Conservation (phyloP, 768 basidiomycete genomes). For the Gautieria morchelliformis region DNA sequence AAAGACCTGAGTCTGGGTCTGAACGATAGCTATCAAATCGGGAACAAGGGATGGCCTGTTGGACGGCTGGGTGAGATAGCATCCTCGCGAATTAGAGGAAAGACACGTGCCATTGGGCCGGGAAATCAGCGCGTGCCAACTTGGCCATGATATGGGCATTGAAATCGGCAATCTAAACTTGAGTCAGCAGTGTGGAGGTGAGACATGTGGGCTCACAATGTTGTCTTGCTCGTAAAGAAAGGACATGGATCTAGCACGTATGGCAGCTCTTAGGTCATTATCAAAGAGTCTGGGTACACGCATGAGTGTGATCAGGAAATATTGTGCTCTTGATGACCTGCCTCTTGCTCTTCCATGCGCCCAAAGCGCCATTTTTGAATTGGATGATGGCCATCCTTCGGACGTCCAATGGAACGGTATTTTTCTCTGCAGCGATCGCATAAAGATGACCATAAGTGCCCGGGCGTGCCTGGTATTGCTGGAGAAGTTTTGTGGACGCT, state of each 20-base stretch:
- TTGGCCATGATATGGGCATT: slow-evolving; percentile 69
- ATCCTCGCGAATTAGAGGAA: not conserved
- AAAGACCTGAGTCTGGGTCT: slow-evolving; percentile 41
- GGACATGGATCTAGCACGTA: slow-evolving; percentile 52
- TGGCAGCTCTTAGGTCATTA: slow-evolving; percentile 55
- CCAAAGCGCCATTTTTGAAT: slow-evolving; percentile 71
- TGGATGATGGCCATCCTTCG: slow-evolving; percentile 81
- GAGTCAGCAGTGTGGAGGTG: not conserved
- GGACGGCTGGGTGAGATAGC: not conserved
- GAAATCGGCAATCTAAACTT: slow-evolving; percentile 63
- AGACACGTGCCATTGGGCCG: slow-evolving; percentile 50
- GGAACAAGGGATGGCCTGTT: slow-evolving; percentile 53
- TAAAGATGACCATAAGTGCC: slow-evolving; percentile 67
- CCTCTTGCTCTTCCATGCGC: slow-evolving; percentile 76
- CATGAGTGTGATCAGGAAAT: not conserved
- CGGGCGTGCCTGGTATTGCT: slow-evolving; percentile 53
- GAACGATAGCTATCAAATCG: slow-evolving; percentile 45
- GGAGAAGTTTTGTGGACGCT: slow-evolving; percentile 50
- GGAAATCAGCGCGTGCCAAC: slow-evolving; percentile 72
- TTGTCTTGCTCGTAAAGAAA: slow-evolving; percentile 75
- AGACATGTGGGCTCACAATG: slow-evolving; percentile 34
- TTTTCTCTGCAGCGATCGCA: slow-evolving; percentile 55
- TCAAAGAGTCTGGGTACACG: slow-evolving; percentile 44
- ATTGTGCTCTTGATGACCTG: slow-evolving; percentile 22
- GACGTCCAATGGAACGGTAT: slow-evolving; percentile 46